A percentile compares a stretch with the other conserved stretches of the same genome.
These are phyloP conservation scores for Sporormia fimetaria DNA, from an alignment of 495 filamentous ascomycete genomes.

Conservation along the genomic window DNA sequence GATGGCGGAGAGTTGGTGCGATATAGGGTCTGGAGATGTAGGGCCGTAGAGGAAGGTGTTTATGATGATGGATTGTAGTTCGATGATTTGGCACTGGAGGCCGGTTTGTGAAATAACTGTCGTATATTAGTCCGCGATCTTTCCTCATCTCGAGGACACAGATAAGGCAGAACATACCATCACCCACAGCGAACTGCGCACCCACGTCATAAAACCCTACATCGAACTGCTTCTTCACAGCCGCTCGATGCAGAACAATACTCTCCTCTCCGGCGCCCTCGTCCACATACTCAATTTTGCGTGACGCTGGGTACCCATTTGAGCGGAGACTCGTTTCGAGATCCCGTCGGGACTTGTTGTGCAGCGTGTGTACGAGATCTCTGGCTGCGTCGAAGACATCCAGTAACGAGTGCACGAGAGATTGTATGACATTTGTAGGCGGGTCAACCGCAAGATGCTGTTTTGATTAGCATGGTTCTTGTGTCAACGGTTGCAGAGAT, in stretches of 20 bases:
- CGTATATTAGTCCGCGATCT: too few species aligned
- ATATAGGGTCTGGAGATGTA: conserved; percentile 21
- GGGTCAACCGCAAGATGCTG: conserved; percentile 16
- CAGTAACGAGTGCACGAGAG: conserved; percentile 16
- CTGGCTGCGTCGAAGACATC: conserved; percentile 18
- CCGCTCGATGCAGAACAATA: conserved; percentile 17
- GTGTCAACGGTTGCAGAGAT: neutral
- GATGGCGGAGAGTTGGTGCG: conserved; percentile 15
- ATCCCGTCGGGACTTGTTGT: conserved; percentile 17
- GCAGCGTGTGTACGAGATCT: conserved; percentile 17
- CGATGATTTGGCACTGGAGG: conserved; percentile 20
- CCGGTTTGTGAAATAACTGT: conserved; percentile 20
- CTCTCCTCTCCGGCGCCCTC: conserved; percentile 7
- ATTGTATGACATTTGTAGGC: conserved; percentile 15
- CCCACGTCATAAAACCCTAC: conserved; percentile 15
- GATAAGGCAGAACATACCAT: conserved; percentile 12
- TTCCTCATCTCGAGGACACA: neutral
- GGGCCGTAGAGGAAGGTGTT: conserved; percentile 23
- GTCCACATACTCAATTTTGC: conserved; percentile 9
- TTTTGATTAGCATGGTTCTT: conserved; percentile 5
- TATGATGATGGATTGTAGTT: conserved; percentile 17
- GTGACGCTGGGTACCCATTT: conserved; percentile 14
- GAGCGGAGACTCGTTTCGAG: conserved; percentile 10
- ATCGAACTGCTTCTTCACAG: conserved; percentile 14
- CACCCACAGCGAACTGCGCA: conserved; percentile 14